Base-by-base conservation (phyloP, 495 filamentous ascomycete genomes). In the Penicillium pulvis region DNA sequence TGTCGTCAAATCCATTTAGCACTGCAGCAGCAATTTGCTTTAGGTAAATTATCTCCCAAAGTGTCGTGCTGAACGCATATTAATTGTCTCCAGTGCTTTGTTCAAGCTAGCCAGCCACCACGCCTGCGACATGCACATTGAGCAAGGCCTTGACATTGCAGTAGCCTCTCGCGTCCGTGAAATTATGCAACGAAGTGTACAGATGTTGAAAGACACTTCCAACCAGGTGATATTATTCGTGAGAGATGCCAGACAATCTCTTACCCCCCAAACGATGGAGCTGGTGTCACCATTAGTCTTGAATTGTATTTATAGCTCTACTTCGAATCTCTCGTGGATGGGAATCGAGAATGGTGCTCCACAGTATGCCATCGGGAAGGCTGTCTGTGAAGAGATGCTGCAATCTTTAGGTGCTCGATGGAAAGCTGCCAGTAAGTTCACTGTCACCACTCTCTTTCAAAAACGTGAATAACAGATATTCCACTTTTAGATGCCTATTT, bases 191-290 rank as follows among this genome's bases (percentile, higher is more conserved):
- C 30, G 30, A 30, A 50, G 47, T 31, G 14, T 50, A 6, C 24
- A 50, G 7, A 50, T 50, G 47, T n/a, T 50, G 24, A 50, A 50
- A 31, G 30, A 50, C n/a, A 50, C 30, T 10, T 50, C 24, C 3
- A 17, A 31, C 12, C 47, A 31, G n/a, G 47, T 50, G 26, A 17
- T 50, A n/a, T 14, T 30, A 14, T 50, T 50, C 47, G 26, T 26
- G 17, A 28, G 30, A 31, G 39, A 41, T 41, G 39, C 39, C 39
- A 41, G 39, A 6, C 14, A 41, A n/a, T 41, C 39, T 1, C 47
- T 50, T 9, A 14, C 9, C 4, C 11, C 26, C 17, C 30, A 17
- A 17, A 17, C 14, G 1, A 26, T 17, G 11, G 47, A 17, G n/a
- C 3, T 17, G 17, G 26, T 31, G n/a, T 50, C 47, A 17, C 47